Percentiles rank a stretch among this genome's conserved stretches.
phyloP scores from a whole-genome alignment of 208 protist species.

The Histomonas meleagridis region DNA sequence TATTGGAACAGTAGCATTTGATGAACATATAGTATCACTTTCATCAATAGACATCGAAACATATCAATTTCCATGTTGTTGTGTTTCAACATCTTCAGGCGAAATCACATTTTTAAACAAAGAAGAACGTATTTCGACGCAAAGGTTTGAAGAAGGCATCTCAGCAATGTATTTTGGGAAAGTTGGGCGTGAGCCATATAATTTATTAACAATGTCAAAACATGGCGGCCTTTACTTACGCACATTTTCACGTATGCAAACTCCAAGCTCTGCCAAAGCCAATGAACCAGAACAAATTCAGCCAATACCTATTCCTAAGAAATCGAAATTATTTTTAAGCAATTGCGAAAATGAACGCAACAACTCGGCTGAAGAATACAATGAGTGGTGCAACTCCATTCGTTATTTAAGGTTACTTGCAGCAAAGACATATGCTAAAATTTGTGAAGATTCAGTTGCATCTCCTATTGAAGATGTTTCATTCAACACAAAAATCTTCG shows the following conservation, averaged over 20 bases:
- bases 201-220: neutral
- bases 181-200: neutral
- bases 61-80: neutral
- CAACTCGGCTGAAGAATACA: neutral
- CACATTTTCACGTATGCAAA: neutral
- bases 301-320: constrained; percentile 1
- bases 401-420: neutral
- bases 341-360: neutral
- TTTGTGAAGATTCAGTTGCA: neutral
- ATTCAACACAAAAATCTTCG: neutral
- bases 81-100: neutral
- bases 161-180: neutral
- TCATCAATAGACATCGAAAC: neutral
- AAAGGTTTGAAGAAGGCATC: neutral
- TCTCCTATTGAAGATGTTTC: neutral
- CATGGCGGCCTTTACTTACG: neutral
- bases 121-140: neutral
- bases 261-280: neutral
- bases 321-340: neutral
- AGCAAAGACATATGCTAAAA: neutral
- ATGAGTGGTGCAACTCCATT: neutral
- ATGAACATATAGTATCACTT: constrained; percentile 1
- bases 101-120: neutral
- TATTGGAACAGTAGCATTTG: constrained; percentile 11
- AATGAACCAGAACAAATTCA: too few species aligned